Evolutionary conservation across 1,139 yeast species (phyloP), one percentile per base, ranked within the genome.

Genomic region (Saccharomyces hybrid): DNA sequence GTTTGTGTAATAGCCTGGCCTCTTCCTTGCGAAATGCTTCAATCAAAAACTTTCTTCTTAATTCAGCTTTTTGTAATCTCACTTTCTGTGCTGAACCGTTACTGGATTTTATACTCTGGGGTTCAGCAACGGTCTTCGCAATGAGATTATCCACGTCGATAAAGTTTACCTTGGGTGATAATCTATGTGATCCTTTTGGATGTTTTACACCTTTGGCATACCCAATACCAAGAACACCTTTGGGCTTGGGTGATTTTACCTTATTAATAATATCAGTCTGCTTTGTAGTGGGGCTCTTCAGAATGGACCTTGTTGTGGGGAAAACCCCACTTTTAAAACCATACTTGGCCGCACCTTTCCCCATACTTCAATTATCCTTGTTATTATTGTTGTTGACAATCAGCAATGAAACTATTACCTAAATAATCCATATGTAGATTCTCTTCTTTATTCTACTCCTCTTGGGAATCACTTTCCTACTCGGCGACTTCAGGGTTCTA

Each of bases 291-390:
- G 91, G 89, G 49, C 77, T 74, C 64, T 82, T 85, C 73, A 86
- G 79, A 44, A 85, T 80, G 44, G 85, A 82, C 65, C 96, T 83
- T 13, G 87, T 83, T 56, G 75, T 77, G 52, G 97, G 97, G 61
- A 90, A 77, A 51, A 88, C 76, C 67, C 97, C 96, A 53, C 95
- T 85, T 72, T 86, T 86, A 59, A 72, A 74, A 3, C 80, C 81
- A 57, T 70, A 73, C 58, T 73, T 75, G 11, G 77, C 75, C 32
- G 71, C 69, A 52, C 77, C 73, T 61, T 75, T 76, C 56, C 77
- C 79, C 81, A 77, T 77, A 46, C 46, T 46, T 34, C 20, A 27
- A 11, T 46, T 46, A 16, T 16, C 48, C 14, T 23, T 46, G 31
- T 27, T 25, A 9, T 14, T 16, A 8, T 16, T 38, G 11, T 16